Evolutionary conservation across 2,329 filamentous ascomycete species (phyloP), one percentile per base, ranked within the genome.

Genomic region (Escovopsis weberi): DNA sequence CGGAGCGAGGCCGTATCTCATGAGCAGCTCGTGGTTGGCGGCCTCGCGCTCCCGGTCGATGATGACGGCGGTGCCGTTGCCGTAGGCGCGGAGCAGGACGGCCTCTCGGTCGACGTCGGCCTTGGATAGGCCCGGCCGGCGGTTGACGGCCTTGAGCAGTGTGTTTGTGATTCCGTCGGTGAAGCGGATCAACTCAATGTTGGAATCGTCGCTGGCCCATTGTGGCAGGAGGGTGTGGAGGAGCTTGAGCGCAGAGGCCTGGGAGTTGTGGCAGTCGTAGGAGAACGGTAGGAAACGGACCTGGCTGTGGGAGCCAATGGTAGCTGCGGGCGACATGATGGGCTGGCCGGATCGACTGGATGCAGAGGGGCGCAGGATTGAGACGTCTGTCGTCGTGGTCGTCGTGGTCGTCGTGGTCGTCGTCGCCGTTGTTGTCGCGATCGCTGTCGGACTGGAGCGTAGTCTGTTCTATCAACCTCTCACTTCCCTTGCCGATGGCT

Each of bases 121-220:
- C 53, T 82, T 75, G 40, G 84, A 80, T 50, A 82, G 69, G 40
- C 83, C 85, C 1, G 67, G 60, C 26, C 69, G 70, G 51, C 70
- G 74, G 59, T 85, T 85, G 56, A 83, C 65, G n/a, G 80, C 79
- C 60, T 88, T 88, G 49, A 87, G 70, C 39, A 89, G 68, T 40
- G 88, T 96, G 65, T 98, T 98, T 51, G 91, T 98, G 65, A 96
- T 98, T 57, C 91, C 91, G 56, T 98, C 91, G 34, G 87, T 98
- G 68, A 96, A 98, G 50, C 84, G 81, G 51, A 86, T 73, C 58
- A 96, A 85, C 55, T 91, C 80, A 53, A 98, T 73, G 37, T 80
- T 75, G 44, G 84, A 82, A 50, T 80, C 77, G 33, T 74, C 68
- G 39, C 74, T 72, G 51, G 78, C 72, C 91, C 91, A 98, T 53